These are phyloP conservation scores for Aspergillus ustus DNA, from an alignment of 2,329 filamentous ascomycete species.

Conservation along the genomic window DNA sequence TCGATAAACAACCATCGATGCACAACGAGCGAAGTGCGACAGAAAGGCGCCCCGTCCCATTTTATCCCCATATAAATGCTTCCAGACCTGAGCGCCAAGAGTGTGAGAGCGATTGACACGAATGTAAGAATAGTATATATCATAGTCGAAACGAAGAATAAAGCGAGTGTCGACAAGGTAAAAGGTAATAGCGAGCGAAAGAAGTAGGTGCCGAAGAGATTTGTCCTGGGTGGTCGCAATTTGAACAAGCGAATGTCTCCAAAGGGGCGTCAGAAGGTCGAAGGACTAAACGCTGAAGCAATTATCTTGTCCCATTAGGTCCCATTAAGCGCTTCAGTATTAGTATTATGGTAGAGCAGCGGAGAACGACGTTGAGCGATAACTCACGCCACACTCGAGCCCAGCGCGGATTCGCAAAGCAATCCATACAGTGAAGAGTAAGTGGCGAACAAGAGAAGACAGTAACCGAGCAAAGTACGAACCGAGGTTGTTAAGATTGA, in stretches of 20 bases:
- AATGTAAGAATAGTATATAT: constrained; percentile 41
- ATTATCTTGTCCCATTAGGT: constrained; percentile 12
- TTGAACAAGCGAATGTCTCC: constrained; percentile 47
- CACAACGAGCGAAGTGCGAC: constrained; percentile 47
- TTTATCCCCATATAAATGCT: constrained; percentile 31
- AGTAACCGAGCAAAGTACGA: constrained; percentile 24
- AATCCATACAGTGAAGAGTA: constrained; percentile 42
- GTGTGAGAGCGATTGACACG: constrained; percentile 48
- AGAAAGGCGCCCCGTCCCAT: constrained; percentile 35
- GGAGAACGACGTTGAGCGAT: constrained; percentile 18
- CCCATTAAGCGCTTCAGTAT: constrained; percentile 36
- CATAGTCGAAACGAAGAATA: constrained; percentile 35
- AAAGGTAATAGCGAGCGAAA: constrained; percentile 40
- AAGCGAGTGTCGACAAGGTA: constrained; percentile 34
- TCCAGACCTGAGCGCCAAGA: constrained; percentile 40
- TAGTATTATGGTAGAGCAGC: constrained; percentile 46
- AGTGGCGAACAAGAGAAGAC: constrained; percentile 18
- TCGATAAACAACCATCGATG: constrained; percentile 36
- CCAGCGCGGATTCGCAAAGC: constrained; percentile 27
- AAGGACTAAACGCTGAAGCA: constrained; percentile 10
- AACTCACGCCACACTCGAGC: constrained; percentile 19
- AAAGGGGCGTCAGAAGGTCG: constrained; percentile 26
- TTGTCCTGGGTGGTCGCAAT: constrained; percentile 25
- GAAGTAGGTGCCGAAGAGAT: constrained; percentile 36
- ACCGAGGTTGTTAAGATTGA: constrained; percentile 22